Base-by-base conservation (phyloP, 2,329 filamentous ascomycete genomes). In the Ramularia endophylla region DNA sequence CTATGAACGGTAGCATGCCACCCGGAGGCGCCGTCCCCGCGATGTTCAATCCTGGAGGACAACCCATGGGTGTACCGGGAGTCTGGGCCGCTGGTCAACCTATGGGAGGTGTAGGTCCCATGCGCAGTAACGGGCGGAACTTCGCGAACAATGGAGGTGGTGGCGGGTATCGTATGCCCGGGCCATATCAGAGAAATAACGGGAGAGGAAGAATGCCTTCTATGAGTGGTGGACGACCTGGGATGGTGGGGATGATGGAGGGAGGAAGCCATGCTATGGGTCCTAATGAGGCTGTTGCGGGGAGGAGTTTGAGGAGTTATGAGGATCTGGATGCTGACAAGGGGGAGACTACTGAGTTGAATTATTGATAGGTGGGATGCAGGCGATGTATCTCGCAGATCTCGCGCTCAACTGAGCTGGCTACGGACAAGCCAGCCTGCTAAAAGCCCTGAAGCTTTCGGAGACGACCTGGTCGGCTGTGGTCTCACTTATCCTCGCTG, bases 251-350 rank as follows among this genome's bases (percentile, higher is more conserved):
- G 8, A 47, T 55, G 44, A 44, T 45, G 2, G 85, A 86, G 36
- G 83, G 85, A 28, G 83, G 78, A 17, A 80, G 83, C 40, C 70
- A 70, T 25, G 81, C 84, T 2, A 83, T 89, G 46, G 89, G 88
- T 0, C 90, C 92, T 15, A 78, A 86, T 15, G 89, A 97, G 65
- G 90, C 92, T 8, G 88, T 94, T 1, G 87, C 94, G 53, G 92
- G 92, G 4, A 80, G 92, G 43, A 95, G 86, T 47, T 69, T 98
- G 51, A 95, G 94, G 75, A 95, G 87, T 64, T 98, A 98, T 61
- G 94, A 98, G 65, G 92, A 98, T 61, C 72, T 98, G 17, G 92
- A 98, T 68, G 90, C 94, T n/a, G 69, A 68, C 38, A 51, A 56
- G 31, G 66, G 65, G 28, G 64, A 65, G 38, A 80, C 83, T 29